phyloP scores from a whole-genome alignment of 1,284 basidiomycete genomes.

The Marasmius oreades region DNA sequence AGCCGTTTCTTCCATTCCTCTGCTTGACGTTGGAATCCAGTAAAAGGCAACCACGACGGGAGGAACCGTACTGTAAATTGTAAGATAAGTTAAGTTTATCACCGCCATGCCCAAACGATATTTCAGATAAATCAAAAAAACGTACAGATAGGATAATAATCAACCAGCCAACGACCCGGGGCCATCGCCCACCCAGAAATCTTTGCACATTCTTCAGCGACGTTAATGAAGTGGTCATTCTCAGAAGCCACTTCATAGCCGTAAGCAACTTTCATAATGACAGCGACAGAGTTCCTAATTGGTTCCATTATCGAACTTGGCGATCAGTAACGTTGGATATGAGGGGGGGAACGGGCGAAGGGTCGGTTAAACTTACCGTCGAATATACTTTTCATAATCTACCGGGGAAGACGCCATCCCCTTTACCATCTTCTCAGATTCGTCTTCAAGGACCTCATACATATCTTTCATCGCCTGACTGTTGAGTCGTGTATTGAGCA shows the following conservation, averaged over 20 bases:
- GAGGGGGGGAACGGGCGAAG: background rate
- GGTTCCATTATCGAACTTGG: background rate
- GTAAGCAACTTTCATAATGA: constrained; percentile 43
- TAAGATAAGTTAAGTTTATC: background rate
- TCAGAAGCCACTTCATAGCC: constrained; percentile 33
- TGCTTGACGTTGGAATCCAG: constrained; percentile 35
- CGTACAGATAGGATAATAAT: constrained; percentile 38
- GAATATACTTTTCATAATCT: constrained; percentile 30
- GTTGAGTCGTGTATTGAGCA: constrained; percentile 34
- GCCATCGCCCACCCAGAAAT: constrained; percentile 37
- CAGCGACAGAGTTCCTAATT: constrained; percentile 34
- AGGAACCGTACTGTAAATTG: constrained; percentile 31
- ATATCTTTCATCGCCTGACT: constrained; percentile 28
- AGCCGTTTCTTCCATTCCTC: constrained; percentile 31
- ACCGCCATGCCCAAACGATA: too few species aligned
- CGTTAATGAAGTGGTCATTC: constrained; percentile 37
- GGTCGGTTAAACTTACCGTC: constrained; percentile 24
- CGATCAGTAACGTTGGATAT: background rate
- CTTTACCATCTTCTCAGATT: constrained; percentile 28
- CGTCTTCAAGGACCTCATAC: constrained; percentile 29
- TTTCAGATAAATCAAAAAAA: background rate
- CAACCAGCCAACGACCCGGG: constrained; percentile 43
- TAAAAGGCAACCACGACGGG: constrained; percentile 36
- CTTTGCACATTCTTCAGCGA: constrained; percentile 36
- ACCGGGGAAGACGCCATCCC: constrained; percentile 27